Base-by-base conservation (phyloP, 441 rosid genomes). In the Metrosideros polymorpha region DNA sequence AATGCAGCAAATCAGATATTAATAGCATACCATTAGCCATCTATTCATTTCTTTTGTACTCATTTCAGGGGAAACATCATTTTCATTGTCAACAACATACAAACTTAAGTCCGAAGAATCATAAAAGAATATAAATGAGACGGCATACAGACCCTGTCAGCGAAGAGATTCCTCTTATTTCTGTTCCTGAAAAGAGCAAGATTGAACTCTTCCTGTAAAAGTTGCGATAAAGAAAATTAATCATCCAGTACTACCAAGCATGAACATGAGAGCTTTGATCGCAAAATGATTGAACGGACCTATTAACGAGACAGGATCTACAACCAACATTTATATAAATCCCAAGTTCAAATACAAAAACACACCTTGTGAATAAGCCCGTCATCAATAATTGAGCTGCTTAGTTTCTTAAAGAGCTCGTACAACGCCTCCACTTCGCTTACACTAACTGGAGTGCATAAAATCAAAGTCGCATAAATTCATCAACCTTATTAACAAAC, bases 321-420 rank as follows among this genome's bases (percentile, higher is more conserved):
- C 8, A 66, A 66, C 79, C 47, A 35, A 66, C 79, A 66, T 35
- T 19, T 35, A 32, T 10, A 66, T 19, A 35, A 32, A 19, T 25
- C 25, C 84, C 61, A 25, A 22, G 2, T 7, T 30, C 59, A 66
- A 35, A 35, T 32, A 30, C 84, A 9, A 71, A 77, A n/a, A 29
- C 53, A 45, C 89, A 96, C 99, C 99, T 95, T 96, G 92, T 96
- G 99, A 91, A 96, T 96, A 82, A 95, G 94, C 83, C 99, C 99
- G 75, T 96, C 99, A 17, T 93, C 93, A 45, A 94, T 83, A 82
- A 97, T 95, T 49, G 97, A 94, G 85, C 97, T 94, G 94, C 99
- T 97, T 90, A 97, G 87, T 91, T 95, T 97, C 94, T 93, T 95
- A 88, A 87, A 96, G 5, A 97, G 94, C 92, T 95, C 97, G 84